Evolutionary conservation across 2,329 filamentous ascomycete species (phyloP).

Genomic region (Fusarium agapanthi): DNA sequence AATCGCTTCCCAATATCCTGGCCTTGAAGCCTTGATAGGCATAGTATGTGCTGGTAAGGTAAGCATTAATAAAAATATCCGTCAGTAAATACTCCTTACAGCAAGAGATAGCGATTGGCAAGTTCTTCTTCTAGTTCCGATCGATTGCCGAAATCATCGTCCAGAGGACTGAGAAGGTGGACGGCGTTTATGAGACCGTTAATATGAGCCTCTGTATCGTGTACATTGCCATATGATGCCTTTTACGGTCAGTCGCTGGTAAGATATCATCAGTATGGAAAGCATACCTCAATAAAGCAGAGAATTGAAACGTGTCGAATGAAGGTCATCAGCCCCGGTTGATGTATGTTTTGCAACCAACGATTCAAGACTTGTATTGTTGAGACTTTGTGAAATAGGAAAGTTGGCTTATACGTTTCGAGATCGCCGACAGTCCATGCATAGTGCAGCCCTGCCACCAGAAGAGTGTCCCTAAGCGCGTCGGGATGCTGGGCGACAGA

Average conservation of each 20-base stretch:
- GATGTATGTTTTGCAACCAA: slow-evolving; percentile 19
- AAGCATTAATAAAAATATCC: no score
- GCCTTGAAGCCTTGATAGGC: slow-evolving; percentile 34
- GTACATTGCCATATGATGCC: slow-evolving; percentile 29
- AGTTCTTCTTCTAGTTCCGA: slow-evolving; percentile 27
- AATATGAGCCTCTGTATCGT: slow-evolving; percentile 32
- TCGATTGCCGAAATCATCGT: neutral
- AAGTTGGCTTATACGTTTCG: slow-evolving; percentile 26
- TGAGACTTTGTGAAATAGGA: slow-evolving; percentile 35
- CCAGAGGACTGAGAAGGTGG: slow-evolving; percentile 21
- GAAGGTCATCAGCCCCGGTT: slow-evolving; percentile 21
- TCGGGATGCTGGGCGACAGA: slow-evolving; percentile 30
- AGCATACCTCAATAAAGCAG: slow-evolving; percentile 28
- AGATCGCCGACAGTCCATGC: slow-evolving; percentile 34
- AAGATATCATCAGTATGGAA: accelerated
- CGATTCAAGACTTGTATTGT: slow-evolving; percentile 27
- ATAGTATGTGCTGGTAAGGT: slow-evolving; percentile 15
- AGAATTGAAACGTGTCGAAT: slow-evolving; percentile 32
- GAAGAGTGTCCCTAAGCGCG: slow-evolving; percentile 31
- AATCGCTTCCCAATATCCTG: slow-evolving; percentile 21
- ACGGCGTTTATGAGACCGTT: slow-evolving; percentile 28
- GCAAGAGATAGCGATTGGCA: slow-evolving; percentile 30
- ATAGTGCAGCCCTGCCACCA: slow-evolving; percentile 32
- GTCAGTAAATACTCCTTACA: neutral
- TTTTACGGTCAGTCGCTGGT: neutral